Conservation (phyloP, 169 alveolate genomes). For the Theileria parva region DNA sequence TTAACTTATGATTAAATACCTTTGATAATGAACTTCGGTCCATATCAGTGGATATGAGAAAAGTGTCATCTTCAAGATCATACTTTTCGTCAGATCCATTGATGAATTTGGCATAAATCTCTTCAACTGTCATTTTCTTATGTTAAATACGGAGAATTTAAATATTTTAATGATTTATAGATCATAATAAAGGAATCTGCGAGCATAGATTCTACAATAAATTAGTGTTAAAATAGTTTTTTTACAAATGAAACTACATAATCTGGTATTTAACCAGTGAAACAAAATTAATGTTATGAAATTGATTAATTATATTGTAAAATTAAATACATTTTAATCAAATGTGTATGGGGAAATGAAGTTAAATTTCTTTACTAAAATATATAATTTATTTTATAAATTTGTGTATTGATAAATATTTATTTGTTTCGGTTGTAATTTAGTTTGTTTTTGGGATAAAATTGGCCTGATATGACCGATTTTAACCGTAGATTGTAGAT, state of each 20-base stretch:
- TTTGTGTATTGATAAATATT: background rate
- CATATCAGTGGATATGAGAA: conserved; percentile 50
- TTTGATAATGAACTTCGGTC: conserved; percentile 57
- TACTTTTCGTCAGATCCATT: conserved; percentile 56
- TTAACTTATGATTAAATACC: conserved; percentile 20
- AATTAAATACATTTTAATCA: background rate
- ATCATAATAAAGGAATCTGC: background rate
- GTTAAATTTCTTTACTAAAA: background rate
- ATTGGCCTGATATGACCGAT: background rate
- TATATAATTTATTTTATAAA: too few relatives aligned
- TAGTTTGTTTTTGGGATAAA: background rate
- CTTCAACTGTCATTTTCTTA: conserved; percentile 18
- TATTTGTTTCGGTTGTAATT: background rate
- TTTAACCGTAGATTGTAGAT: background rate
- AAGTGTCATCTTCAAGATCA: conserved; percentile 48
- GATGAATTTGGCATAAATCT: conserved; percentile 55
- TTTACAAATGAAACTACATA: background rate
- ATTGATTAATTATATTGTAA: too few relatives aligned
- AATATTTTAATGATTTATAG: background rate
- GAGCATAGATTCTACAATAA: background rate
- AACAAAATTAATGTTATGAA: background rate
- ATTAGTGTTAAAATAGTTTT: too few relatives aligned
- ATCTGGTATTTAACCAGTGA: background rate
- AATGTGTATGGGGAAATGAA: background rate
- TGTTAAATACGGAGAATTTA: background rate